Base-by-base conservation (phyloP, 371 early-diverging fungal genomes). In the Mucor indicus region DNA sequence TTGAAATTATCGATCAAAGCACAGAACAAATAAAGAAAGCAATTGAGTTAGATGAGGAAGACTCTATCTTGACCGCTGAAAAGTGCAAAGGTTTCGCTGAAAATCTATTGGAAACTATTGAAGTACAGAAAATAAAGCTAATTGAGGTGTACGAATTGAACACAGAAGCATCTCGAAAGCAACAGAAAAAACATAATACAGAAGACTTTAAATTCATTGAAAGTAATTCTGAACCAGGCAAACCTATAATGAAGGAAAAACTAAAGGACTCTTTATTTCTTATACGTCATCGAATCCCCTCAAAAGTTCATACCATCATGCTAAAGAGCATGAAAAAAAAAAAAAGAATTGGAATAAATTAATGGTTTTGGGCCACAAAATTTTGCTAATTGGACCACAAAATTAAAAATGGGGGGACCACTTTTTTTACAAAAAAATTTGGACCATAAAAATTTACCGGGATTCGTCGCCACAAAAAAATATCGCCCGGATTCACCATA, bases 161-260 rank as follows among this genome's bases (percentile, higher is more conserved):
- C 35, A n/a, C 8, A 35, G 35, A 7, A 35, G 44, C 45, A 37
- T 52, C 31, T 44, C 32, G 44, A 38, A 38, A 30, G 38, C 52
- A 52, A 38, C 29, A 44, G 17, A 52, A 52, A 44, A 52, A 44
- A 38, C 39, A 44, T 32, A 52, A 24, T 38, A 23, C 52, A 52
- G 52, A 44, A 44, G 52, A 52, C 38, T 52, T 52, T 52, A 19
- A 32, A 20, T 52, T 52, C 31, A 52, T 52, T 38, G 45, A 51
- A 51, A 51, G 44, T 38, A 51, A 19, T 36, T 51, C 44, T 27
- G 51, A 44, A 39, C 45, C 52, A 44, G 27, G 37, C 44, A 52
- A 52, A 42, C 35, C 36, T 38, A 25, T 38, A 20, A 48, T 38
- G 38, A 38, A 38, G 48, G 48, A 48, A 48, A 48, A 38, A 17